These are phyloP conservation scores for Cucumis hystrix DNA, from an alignment of 306 rosid genomes.

Conservation along the genomic window DNA sequence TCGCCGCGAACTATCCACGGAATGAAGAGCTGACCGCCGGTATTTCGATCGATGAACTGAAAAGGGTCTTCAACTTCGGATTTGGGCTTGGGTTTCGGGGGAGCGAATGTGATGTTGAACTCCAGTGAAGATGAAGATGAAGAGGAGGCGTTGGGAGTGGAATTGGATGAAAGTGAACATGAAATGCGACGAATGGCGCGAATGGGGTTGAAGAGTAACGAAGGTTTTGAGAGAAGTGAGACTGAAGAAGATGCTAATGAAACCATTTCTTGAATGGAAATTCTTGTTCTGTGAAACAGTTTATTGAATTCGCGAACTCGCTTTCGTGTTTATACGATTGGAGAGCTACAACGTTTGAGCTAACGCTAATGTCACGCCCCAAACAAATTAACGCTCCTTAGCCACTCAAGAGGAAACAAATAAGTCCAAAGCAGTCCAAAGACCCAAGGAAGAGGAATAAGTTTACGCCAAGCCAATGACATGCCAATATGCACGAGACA, in stretches of 20 bases:
- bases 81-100: constrained; percentile 38
- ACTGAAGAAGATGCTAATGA: constrained; percentile 18
- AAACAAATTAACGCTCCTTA: too few species aligned
- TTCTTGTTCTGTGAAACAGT: not conserved
- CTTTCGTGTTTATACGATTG: not conserved
- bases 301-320: not conserved
- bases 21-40: constrained; percentile 39
- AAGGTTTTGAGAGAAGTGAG: constrained; percentile 27
- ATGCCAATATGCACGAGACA: too few species aligned
- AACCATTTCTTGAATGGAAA: constrained; percentile 3
- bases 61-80: not conserved
- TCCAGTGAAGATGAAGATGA: constrained; percentile 32
- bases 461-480: too few species aligned
- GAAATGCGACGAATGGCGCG: constrained; percentile 45
- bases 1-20: constrained; percentile 89
- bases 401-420: too few species aligned
- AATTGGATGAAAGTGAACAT: constrained; percentile 21
- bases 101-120: constrained; percentile 79
- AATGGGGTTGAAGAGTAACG: constrained; percentile 18
- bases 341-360: not conserved
- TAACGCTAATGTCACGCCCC: too few species aligned
- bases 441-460: too few species aligned
- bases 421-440: too few species aligned
- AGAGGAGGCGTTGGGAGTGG: constrained; percentile 11
- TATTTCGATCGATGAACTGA: constrained; percentile 10